A percentile compares a stretch with the other conserved stretches of the same genome.
Conservation (phyloP, 2,329 filamentous ascomycete species). For the Epichloe amarillans region DNA sequence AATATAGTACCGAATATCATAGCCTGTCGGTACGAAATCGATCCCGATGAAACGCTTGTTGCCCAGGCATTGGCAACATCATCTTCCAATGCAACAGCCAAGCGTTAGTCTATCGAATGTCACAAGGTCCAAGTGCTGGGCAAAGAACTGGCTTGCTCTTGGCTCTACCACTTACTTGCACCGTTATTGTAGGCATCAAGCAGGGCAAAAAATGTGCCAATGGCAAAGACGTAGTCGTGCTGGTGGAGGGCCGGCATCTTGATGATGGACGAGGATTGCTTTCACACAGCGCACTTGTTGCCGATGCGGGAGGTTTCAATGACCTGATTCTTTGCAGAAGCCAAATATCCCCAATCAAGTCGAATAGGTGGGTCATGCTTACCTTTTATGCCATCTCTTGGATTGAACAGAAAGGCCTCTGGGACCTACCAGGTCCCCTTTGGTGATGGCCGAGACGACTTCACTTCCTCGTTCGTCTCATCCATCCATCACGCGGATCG, state of each 20-base stretch:
- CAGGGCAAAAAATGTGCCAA: conserved; percentile 63
- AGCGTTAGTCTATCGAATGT: background rate
- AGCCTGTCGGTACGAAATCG: conserved; percentile 55
- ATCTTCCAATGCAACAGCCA: conserved; percentile 31
- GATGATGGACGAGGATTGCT: background rate
- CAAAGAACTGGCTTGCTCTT: background rate
- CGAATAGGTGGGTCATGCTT: background rate
- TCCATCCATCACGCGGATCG: background rate
- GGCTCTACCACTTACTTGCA: conserved; percentile 44
- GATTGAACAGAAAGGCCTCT: background rate
- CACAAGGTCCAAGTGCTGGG: background rate
- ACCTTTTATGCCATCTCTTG: conserved; percentile 1
- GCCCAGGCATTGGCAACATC: conserved; percentile 80
- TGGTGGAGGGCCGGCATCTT: conserved; percentile 4
- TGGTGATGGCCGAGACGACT: background rate
- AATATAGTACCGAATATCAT: conserved; percentile 54
- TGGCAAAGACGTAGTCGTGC: conserved; percentile 50
- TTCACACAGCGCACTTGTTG: background rate
- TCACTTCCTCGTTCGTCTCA: background rate
- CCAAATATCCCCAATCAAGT: background rate
- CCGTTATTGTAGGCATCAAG: conserved; percentile 70
- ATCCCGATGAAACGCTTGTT: conserved; percentile 44
- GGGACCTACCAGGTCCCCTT: background rate
- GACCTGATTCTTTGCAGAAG: background rate
- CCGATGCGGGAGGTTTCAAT: background rate